Conservation (phyloP, 208 protist species). For the Angomonas deanei region DNA sequence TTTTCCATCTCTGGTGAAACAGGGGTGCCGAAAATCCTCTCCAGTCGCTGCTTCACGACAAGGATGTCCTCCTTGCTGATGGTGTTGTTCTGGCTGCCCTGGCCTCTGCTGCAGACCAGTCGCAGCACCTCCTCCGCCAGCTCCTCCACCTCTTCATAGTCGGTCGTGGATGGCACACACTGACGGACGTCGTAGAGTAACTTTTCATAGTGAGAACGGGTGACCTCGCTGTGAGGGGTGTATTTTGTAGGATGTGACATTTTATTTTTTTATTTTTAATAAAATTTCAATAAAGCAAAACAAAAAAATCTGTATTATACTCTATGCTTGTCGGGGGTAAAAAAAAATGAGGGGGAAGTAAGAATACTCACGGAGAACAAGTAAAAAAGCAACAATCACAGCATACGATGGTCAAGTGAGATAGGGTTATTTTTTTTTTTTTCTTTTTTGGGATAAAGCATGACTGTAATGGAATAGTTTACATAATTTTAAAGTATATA, state of each 20-base stretch:
- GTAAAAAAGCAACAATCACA: no score
- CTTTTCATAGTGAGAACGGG: constrained; percentile 70
- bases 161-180: constrained; percentile 67
- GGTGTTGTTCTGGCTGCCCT: background rate
- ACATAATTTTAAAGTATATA: no score
- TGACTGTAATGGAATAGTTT: no score
- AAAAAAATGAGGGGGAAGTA: no score
- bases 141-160: constrained; percentile 60
- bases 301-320: no score
- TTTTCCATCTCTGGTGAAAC: constrained; percentile 60
- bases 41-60: constrained; percentile 49
- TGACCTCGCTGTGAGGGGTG: constrained; percentile 67
- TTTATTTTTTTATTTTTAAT: constrained; percentile 6
- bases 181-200: constrained; percentile 73
- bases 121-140: constrained; percentile 73
- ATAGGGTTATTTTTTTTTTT: background rate
- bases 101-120: constrained; percentile 54
- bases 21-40: constrained; percentile 59
- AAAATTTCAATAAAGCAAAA: constrained; percentile 4
- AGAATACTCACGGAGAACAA: no score
- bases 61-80: constrained; percentile 18
- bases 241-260: constrained; percentile 27
- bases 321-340: no score
- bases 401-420: no score
- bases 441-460: no score